A percentile compares a stretch with the other conserved stretches of the same genome.
phyloP scores from a whole-genome alignment of 345 rosid species.

The Raphanus raphanistrum region DNA sequence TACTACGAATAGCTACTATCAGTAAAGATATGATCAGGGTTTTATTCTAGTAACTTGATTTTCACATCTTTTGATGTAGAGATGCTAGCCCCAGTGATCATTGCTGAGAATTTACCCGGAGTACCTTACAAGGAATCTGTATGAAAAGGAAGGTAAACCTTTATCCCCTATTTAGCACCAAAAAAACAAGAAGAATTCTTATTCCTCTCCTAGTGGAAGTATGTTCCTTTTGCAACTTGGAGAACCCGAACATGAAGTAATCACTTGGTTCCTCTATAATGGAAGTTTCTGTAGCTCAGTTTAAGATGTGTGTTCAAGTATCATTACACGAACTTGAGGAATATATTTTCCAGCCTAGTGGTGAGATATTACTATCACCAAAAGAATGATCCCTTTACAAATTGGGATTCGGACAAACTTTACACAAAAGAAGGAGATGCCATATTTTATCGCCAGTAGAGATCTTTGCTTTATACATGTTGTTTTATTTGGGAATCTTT shows the following conservation, averaged over 20 bases:
- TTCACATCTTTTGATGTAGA: slow-evolving; percentile 38
- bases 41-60: slow-evolving; percentile 38
- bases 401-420: slow-evolving; percentile 32
- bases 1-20: slow-evolving; percentile 20
- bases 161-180: background rate
- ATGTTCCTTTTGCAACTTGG: slow-evolving; percentile 48
- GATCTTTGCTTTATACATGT: background rate
- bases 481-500: slow-evolving; percentile 33
- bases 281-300: slow-evolving; percentile 31
- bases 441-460: slow-evolving; percentile 23
- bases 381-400: slow-evolving; percentile 29
- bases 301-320: slow-evolving; percentile 8
- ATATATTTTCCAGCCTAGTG: slow-evolving; percentile 16
- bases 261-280: slow-evolving; percentile 28
- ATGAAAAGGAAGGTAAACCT: slow-evolving; percentile 22
- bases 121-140: slow-evolving; percentile 44
- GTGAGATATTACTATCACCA: slow-evolving; percentile 32
- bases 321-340: background rate
- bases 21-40: slow-evolving; percentile 22
- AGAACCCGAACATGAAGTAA: slow-evolving; percentile 31
- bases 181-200: slow-evolving; percentile 36
- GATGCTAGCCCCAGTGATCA: slow-evolving; percentile 57
- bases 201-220: slow-evolving; percentile 47
- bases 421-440: slow-evolving; percentile 31
- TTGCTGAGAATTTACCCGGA: slow-evolving; percentile 49